These are phyloP conservation scores for Solanum tarapatanum DNA, from an alignment of 257 asterid genomes.

Conservation along the genomic window DNA sequence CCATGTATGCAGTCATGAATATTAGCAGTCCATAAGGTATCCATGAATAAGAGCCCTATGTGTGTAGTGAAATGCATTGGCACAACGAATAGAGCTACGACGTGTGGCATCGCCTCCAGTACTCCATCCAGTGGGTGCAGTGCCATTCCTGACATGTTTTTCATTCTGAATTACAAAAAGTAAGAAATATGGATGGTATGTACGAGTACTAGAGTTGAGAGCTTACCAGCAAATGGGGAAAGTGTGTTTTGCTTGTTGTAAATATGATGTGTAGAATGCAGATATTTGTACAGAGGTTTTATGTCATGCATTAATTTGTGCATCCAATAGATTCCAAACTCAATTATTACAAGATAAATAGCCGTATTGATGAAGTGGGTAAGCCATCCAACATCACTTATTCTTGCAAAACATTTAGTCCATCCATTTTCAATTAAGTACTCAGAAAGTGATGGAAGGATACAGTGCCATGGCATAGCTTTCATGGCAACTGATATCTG, in stretches of 20 bases:
- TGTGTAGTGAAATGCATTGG: conserved; percentile 74
- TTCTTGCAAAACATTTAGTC: conserved; percentile 71
- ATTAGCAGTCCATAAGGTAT: conserved; percentile 87
- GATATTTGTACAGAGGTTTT: conserved; percentile 87
- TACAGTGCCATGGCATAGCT: conserved; percentile 24
- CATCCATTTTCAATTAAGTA: conserved; percentile 34
- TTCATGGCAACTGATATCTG: conserved; percentile 73
- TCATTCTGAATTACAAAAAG: neutral
- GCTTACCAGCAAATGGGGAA: conserved; percentile 91
- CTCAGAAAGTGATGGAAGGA: conserved; percentile 72
- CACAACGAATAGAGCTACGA: conserved; percentile 62
- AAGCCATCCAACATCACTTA: conserved; percentile 56
- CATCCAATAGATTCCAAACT: conserved; percentile 98
- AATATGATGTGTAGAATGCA: conserved; percentile 87
- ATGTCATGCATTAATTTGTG: conserved; percentile 89
- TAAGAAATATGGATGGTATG: too few species aligned
- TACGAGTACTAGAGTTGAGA: conserved; percentile 1
- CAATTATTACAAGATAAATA: conserved; percentile 69
- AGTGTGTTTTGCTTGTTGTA: conserved; percentile 97
- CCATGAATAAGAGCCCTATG: conserved; percentile 59
- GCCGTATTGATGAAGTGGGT: conserved; percentile 29
- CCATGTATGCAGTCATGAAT: conserved; percentile 90
- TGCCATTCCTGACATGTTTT: conserved; percentile 48
- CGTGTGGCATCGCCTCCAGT: conserved; percentile 81
- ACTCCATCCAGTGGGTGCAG: conserved; percentile 93